Conservation (phyloP, 805 yeast species). For the Priceomyces fermenticarens region DNA sequence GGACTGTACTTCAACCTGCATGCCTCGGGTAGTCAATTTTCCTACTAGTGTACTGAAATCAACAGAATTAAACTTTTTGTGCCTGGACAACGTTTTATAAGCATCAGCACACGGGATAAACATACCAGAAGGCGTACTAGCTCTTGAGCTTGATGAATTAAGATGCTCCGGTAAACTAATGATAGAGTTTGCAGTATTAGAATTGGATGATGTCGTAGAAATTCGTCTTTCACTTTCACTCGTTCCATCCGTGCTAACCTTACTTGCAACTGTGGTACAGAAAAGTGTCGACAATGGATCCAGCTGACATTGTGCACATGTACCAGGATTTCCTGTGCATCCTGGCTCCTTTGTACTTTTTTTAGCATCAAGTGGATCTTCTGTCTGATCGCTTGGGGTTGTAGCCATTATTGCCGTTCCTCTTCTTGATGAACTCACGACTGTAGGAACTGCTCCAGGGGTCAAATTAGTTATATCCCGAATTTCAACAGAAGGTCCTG, state of each 20-base stretch:
- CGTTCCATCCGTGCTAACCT: constrained; percentile 17
- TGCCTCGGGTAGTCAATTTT: constrained; percentile 73
- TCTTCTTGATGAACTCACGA: constrained; percentile 18
- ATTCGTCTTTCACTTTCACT: background rate
- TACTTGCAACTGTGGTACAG: constrained; percentile 79
- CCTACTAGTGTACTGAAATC: constrained; percentile 75
- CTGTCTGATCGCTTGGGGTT: constrained; percentile 4
- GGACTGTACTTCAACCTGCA: constrained; percentile 88
- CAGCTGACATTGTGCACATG: constrained; percentile 75
- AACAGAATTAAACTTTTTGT: constrained; percentile 68
- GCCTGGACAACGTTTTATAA: constrained; percentile 79
- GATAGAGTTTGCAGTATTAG: constrained; percentile 11
- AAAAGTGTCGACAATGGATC: constrained; percentile 89
- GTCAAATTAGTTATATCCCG: constrained; percentile 40
- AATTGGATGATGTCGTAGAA: background rate
- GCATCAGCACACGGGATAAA: constrained; percentile 91
- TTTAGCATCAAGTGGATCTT: constrained; percentile 1
- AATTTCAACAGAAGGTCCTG: constrained; percentile 60
- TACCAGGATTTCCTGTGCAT: constrained; percentile 87
- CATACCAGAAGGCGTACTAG: constrained; percentile 34
- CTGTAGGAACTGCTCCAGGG: constrained; percentile 37
- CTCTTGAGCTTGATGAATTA: constrained; percentile 6
- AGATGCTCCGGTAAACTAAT: constrained; percentile 14
- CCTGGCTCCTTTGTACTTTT: constrained; percentile 17
- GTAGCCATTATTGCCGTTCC: constrained; percentile 11